Evolutionary conservation across 2,329 filamentous ascomycete species (phyloP), one percentile per base, ranked within the genome.

Genomic region (Colletotrichum salicis): DNA sequence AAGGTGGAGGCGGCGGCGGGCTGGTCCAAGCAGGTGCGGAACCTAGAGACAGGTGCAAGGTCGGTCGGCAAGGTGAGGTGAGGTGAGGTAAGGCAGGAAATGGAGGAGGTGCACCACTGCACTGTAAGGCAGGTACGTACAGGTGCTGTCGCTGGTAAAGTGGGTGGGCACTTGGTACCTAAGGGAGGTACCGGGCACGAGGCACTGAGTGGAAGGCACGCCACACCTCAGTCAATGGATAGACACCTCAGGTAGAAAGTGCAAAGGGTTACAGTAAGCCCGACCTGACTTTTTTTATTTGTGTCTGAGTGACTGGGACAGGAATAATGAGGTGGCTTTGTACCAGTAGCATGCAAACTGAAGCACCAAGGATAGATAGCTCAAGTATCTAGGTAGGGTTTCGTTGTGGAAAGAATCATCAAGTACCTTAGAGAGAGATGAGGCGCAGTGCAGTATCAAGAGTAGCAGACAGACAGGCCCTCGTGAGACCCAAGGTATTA

Each of bases 1-100:
- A 66, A 70, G 65, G 70, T 66, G 70, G 70, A 72, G 70, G 69
- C 45, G 58, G 69, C 45, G 58, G 56, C 61, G 41, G 65, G 68
- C 24, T 63, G 45, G 60, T 63, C 64, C 57, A 68, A 62, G 68
- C 64, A 71, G 56, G 60, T 63, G 60, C 59, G 41, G 41, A 61
- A 41, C 59, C 27, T 51, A 15, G 59, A 51, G 33, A 62, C 45
- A 52, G 59, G 22, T 52, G 45, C 19, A 52, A 57, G 57, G 13
- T 70, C 45, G 35, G 63, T 67, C 48, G 64, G 64, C 61, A 61
- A 57, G 33, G 33, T 22, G 31, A 22, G 31, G 33, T 54, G 52
- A 62, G 60, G 31, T 45, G 22, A 67, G 56, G 61, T 29, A 54
- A 35, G 45, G 24, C 58, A 48, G 27, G 27, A 29, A 48, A 48